Evolutionary conservation across 306 rosid genomes (phyloP), one percentile per base, ranked within the genome.

Genomic region (Potentilla sterilis): DNA sequence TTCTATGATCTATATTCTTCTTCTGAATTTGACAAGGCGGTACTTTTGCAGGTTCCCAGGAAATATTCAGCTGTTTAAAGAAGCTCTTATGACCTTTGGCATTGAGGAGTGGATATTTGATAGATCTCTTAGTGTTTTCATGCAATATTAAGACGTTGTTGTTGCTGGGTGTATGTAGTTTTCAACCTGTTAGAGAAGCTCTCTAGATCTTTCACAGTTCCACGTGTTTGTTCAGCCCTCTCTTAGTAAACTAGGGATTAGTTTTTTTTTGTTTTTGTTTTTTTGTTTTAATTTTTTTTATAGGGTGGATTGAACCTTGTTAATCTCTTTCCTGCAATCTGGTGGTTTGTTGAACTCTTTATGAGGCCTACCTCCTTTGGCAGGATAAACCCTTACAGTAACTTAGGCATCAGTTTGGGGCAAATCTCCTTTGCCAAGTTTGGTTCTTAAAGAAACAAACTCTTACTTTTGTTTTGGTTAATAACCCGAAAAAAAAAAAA

Each of bases 341-440:
- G 46, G 58, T 76, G 85, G 79, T 84, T 70, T 15, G 37, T 80
- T 67, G 46, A 69, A 47, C 58, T 77, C 83, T 70, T 41, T 81
- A 21, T 72, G 75, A 42, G 43, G 46, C 75, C 44, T 69, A 70
- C 67, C 72, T 76, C 69, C 81, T 37, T 70, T 81, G 74, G 69
- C 75, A 78, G 79, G 68, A 62, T 78, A 66, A 78, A 70, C 62
- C 66, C 37, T 52, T 76, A 61, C 62, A 59, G 75, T 74, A 52
- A 63, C 76, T 75, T 78, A 48, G 79, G 83, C 74, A 81, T 84
- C 75, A 3, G 54, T 24, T 71, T 58, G 78, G 93, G 96, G 92
- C 91, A 92, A 83, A 86, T 88, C 96, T 92, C 92, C 97, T 89
- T 92, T 90, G 97, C 98, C 91, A 86, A 59, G 73, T 80, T 82